Conservation (phyloP, 768 basidiomycete species). For the Daedalea quercina region DNA sequence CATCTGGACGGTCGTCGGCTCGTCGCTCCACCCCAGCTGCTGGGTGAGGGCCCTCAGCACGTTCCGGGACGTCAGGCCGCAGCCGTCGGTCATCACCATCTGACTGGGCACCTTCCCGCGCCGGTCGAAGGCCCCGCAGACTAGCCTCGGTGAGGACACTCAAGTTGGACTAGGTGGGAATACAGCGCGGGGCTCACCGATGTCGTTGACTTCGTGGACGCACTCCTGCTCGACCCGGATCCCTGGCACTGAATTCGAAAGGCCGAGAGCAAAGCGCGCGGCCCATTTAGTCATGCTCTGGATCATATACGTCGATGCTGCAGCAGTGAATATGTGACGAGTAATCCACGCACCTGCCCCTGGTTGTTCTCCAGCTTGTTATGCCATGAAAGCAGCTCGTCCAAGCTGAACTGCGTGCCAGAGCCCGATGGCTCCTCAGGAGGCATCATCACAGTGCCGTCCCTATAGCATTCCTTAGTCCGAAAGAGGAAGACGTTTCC, state of each 20-base stretch:
- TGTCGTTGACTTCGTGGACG: constrained; percentile 38
- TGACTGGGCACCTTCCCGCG: constrained; percentile 19
- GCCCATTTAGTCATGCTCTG: constrained; percentile 62
- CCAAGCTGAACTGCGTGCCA: not conserved
- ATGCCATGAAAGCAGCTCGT: not conserved
- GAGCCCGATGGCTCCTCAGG: not conserved
- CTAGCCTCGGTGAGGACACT: constrained; percentile 8
- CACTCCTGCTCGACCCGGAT: constrained; percentile 30
- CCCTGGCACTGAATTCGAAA: constrained; percentile 62
- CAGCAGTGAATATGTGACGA: not conserved
- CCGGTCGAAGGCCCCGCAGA: constrained; percentile 17
- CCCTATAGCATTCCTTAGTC: constrained; percentile 41
- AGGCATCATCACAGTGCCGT: not conserved
- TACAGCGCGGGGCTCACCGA: constrained; percentile 30
- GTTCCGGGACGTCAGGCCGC: constrained; percentile 38
- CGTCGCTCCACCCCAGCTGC: not conserved
- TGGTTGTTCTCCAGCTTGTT: constrained; percentile 43
- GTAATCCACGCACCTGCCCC: constrained; percentile 28
- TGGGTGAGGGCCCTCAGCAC: not conserved
- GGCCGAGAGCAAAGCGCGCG: constrained; percentile 51
- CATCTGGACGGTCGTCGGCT: not conserved
- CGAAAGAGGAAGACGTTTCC: constrained; percentile 45
- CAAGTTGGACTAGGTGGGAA: too few species aligned
- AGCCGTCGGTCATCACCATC: constrained; percentile 61
- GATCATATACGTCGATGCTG: not conserved